These are phyloP conservation scores for Drechmeria coniospora DNA, from an alignment of 2,329 filamentous ascomycete species.

Conservation along the genomic window DNA sequence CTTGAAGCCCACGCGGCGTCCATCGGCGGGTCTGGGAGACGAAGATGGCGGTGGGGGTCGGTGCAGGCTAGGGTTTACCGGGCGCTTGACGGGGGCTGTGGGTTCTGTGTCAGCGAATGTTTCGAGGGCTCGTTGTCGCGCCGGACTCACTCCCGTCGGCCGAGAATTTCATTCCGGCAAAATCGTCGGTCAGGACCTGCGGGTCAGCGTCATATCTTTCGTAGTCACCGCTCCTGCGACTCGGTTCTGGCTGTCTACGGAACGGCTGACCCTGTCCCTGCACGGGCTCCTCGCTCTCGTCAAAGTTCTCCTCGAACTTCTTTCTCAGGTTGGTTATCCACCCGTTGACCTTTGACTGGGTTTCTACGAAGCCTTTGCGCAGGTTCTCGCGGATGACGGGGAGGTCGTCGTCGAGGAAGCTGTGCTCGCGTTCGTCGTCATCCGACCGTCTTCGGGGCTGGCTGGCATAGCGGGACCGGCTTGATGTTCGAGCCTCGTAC, in stretches of 20 bases:
- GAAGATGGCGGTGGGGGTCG: conserved; percentile 44
- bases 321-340: conserved; percentile 91
- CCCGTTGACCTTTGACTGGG: conserved; percentile 79
- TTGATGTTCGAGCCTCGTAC: conserved; percentile 41
- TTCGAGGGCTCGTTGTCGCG: background rate
- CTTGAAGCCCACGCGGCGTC: conserved; percentile 41
- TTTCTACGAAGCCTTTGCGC: conserved; percentile 86
- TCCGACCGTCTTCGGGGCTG: conserved; percentile 19
- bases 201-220: conserved; percentile 92
- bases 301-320: conserved; percentile 78
- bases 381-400: conserved; percentile 87
- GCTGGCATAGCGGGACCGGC: conserved; percentile 23
- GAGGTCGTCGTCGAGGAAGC: conserved; percentile 90
- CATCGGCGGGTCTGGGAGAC: conserved; percentile 32
- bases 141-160: conserved; percentile 42
- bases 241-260: conserved; percentile 43
- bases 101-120: conserved; percentile 7
- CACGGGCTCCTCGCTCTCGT: conserved; percentile 43
- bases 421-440: conserved; percentile 59
- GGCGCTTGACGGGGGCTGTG: conserved; percentile 32
- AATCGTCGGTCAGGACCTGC: conserved; percentile 78
- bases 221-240: conserved; percentile 68
- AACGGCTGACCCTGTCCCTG: conserved; percentile 15
- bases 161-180: conserved; percentile 52
- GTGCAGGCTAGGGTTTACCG: conserved; percentile 67